Percentiles rank a stretch among this genome's conserved stretches.
These are phyloP conservation scores for Trichophyton mentagrophytes DNA, from an alignment of 2,329 filamentous ascomycete genomes.

Conservation along the genomic window DNA sequence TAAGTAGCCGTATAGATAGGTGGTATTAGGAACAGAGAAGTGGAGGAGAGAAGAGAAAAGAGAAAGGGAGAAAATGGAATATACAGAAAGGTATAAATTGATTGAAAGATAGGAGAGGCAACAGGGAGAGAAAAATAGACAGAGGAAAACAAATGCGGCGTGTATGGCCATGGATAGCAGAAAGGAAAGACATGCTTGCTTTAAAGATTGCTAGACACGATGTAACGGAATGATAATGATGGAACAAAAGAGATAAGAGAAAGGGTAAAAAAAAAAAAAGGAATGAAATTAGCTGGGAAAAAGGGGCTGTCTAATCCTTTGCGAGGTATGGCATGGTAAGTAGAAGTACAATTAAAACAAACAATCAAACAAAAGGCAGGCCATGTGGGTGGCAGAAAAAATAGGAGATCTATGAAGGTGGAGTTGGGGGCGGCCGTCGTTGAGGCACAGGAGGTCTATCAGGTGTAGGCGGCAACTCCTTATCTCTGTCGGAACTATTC, in stretches of 20 bases:
- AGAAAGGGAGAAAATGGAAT: neutral
- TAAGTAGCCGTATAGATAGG: too few species aligned
- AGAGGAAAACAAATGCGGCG: neutral
- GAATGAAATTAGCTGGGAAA: neutral
- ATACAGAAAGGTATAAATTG: conserved; percentile 3
- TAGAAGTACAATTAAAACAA: conserved; percentile 2
- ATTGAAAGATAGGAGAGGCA: neutral
- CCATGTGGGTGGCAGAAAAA: too few species aligned
- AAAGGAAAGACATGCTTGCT: conserved; percentile 1
- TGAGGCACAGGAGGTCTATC: conserved; percentile 3
- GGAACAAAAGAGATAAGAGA: neutral
- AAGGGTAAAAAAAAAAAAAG: neutral
- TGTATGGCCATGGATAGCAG: neutral
- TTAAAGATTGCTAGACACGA: neutral
- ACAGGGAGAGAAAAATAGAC: neutral
- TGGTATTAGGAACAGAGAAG: neutral
- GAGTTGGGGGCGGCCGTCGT: neutral
- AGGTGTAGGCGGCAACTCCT: conserved; percentile 5
- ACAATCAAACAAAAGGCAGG: neutral
- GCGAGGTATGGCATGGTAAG: neutral
- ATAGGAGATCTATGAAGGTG: neutral
- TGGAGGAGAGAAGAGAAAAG: neutral
- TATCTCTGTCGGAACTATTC: neutral
- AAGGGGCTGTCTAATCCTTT: neutral
- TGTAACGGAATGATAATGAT: neutral